A percentile compares a stretch with the other conserved stretches of the same genome.
Evolutionary conservation across 192 early-diverging fungal genomes (phyloP).

Genomic region (Podochytrium sp.): DNA sequence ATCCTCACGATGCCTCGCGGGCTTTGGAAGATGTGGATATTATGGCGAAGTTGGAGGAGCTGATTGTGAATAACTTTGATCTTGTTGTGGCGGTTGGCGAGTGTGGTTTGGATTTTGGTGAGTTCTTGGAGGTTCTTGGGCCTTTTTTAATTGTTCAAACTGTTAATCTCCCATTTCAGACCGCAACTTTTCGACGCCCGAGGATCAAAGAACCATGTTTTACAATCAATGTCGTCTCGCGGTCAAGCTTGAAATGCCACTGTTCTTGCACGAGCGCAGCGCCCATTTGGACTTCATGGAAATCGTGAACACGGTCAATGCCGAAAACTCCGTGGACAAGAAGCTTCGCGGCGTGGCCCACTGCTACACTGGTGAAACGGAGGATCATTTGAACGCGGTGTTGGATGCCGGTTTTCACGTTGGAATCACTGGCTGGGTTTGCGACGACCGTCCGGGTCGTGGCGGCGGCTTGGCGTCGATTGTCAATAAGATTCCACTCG

Average conservation of each 20-base stretch:
- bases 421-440: conserved; percentile 94
- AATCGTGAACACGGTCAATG: conserved; percentile 66
- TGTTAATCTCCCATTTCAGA: conserved; percentile 62
- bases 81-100: conserved; percentile 92
- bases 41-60: conserved; percentile 18
- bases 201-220: conserved; percentile 54
- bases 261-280: conserved; percentile 92
- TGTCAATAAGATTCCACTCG: conserved; percentile 71
- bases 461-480: conserved; percentile 52
- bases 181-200: conserved; percentile 52
- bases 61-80: conserved; percentile 11
- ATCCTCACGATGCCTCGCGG: conserved; percentile 40
- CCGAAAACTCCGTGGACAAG: conserved; percentile 29
- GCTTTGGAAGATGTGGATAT: conserved; percentile 4
- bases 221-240: conserved; percentile 80
- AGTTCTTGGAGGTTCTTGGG: neutral
- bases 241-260: conserved; percentile 73
- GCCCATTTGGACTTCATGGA: conserved; percentile 78
- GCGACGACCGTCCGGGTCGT: conserved; percentile 36
- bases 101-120: conserved; percentile 87
- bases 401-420: conserved; percentile 77
- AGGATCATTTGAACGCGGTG: conserved; percentile 65
- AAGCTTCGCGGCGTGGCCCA: conserved; percentile 77
- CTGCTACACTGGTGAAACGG: conserved; percentile 80
- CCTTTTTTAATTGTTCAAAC: neutral